These are phyloP conservation scores for Penicillium sclerotigenum DNA, from an alignment of 2,329 filamentous ascomycete genomes.

Conservation along the genomic window DNA sequence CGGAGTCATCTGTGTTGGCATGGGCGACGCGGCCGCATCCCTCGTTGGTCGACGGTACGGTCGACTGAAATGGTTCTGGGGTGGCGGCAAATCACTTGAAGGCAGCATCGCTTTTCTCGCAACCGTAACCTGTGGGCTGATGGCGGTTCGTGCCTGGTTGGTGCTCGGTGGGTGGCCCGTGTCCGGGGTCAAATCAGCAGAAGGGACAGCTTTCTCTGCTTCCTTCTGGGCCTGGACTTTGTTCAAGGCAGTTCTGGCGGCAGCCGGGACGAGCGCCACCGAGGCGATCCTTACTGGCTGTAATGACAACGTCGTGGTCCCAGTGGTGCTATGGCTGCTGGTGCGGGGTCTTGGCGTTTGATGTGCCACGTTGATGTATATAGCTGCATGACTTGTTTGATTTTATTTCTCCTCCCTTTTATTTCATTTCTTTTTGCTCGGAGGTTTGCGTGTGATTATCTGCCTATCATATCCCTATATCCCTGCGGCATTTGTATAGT, in stretches of 20 bases:
- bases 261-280: conserved; percentile 78
- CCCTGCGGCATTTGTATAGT: conserved; percentile 11
- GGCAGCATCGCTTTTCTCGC: conserved; percentile 75
- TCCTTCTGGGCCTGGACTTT: conserved; percentile 35
- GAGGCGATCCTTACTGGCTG: conserved; percentile 94
- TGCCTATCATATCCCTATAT: neutral
- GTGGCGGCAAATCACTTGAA: conserved; percentile 91
- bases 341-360: conserved; percentile 66
- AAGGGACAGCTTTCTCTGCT: conserved; percentile 12
- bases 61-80: conserved; percentile 90
- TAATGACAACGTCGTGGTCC: conserved; percentile 97
- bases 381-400: neutral
- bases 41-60: conserved; percentile 85
- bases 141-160: conserved; percentile 70
- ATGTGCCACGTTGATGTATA: conserved; percentile 13
- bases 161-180: conserved; percentile 66
- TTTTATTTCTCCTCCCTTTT: neutral
- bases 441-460: conserved; percentile 1
- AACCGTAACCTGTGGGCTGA: conserved; percentile 73
- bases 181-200: conserved; percentile 17
- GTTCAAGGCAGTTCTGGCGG: conserved; percentile 67
- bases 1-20: conserved; percentile 88
- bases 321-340: conserved; percentile 86
- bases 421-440: neutral
- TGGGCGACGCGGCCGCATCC: conserved; percentile 91